Evolutionary conservation across 148 eudicot species (phyloP), one percentile per base, ranked within the genome.

Genomic region (Beta vulgaris): DNA sequence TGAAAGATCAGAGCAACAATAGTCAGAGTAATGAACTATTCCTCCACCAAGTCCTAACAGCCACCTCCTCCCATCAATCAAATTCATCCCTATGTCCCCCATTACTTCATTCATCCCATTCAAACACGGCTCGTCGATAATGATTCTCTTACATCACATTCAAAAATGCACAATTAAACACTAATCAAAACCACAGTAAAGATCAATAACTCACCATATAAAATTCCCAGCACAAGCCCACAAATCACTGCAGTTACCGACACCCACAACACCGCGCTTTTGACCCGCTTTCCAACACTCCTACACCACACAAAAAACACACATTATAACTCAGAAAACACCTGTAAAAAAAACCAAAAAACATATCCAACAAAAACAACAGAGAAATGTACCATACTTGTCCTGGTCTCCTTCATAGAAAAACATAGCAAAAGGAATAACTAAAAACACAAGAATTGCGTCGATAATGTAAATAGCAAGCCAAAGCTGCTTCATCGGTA

Each of bases 401-500:
- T 95, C 99, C 88, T 90, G 97, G 68, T 95, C 99, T 55, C 99
- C 99, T 78, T 95, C 99, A 55, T 95, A 95, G 84, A 88, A 95
- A 66, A 95, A 95, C 84, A 95, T 95, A 31, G 99, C 99, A 59
- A 95, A 95, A 0, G 99, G 99, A 26, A 95, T 91, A 25, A 95
- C 85, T 77, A 92, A 92, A 77, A 95, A 95, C 21, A 95, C 99
- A 2, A 95, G 92, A 18, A 95, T 31, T 0, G 94, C 99, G 42
- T 95, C 99, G 1, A 78, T 66, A 66, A 95, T 92, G 68, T 95
- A 95, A 26, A 95, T 66, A 10, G 86, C 92, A 21, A 95, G 91
- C 99, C 99, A 95, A 25, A 95, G 87, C 79, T 85, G 79, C 89
- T 92, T 95, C 99, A 95, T 95, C 5, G 99, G 99, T 46, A 95